Base-by-base conservation (phyloP, 345 rosid genomes). In the Pugionium dolabratum region DNA sequence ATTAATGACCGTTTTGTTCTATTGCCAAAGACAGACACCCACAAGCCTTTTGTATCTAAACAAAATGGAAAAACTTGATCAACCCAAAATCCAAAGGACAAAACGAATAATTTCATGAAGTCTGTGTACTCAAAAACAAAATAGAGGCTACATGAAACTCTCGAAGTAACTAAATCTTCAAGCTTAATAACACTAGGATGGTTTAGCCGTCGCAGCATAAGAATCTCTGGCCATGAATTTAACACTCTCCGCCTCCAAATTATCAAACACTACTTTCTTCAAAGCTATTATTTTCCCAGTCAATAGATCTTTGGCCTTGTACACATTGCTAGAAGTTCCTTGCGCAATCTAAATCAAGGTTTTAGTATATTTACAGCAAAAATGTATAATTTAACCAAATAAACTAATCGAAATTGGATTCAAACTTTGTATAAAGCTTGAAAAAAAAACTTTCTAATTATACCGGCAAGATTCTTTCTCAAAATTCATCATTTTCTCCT, bases 161-260 rank as follows among this genome's bases (percentile, higher is more conserved):
- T 83, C 6, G 98, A 93, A 70, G 97, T 86, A 43, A 79, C 97
- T 74, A 88, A 78, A 27, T 97, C 98, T 69, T 90, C 81, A 33
- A 93, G 89, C 85, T 88, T 93, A 35, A 93, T 81, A 49, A 93
- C 86, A 74, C 88, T 93, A 6, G 90, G 97, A 74, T 93, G 97
- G 46, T 93, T 83, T 9, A 93, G 77, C 42, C 79, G 66, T 33
- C 87, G 74, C 47, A 90, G 67, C 30, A 93, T 83, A 69, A 90
- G 88, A 77, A 93, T 93, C 83, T 93, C 97, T 84, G 1, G 97
- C 97, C 98, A 93, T 93, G 65, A 93, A 93, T 57, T 81, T 90
- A 35, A 93, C 90, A 79, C 96, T 88, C 82, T 93, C 98, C 10
- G 87, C 82, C 77, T 93, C 96, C 62, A 86, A 82, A 79, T 86